Conservation (phyloP, 192 early-diverging fungal species). For the Gigaspora rosea region DNA sequence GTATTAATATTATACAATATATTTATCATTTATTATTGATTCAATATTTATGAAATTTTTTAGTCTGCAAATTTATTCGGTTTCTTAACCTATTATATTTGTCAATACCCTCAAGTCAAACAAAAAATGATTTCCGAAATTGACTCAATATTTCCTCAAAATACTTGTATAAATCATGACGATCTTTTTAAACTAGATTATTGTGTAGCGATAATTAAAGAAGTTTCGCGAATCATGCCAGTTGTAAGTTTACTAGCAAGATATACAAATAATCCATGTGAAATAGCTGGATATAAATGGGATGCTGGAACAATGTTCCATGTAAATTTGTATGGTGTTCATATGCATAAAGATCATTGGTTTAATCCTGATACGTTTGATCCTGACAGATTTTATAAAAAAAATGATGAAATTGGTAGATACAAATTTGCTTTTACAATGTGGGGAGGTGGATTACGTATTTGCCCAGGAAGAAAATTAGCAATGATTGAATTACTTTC, state of each 20-base stretch:
- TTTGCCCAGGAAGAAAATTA: slow-evolving; percentile 4
- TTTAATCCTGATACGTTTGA: background rate
- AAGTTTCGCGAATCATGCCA: background rate
- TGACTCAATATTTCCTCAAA: background rate
- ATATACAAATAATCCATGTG: background rate
- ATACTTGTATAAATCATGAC: background rate
- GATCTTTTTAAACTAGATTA: slow-evolving; percentile 10
- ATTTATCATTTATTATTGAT: no score
- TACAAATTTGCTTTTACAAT: background rate
- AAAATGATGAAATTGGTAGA: background rate
- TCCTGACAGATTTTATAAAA: background rate
- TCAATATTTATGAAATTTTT: no score
- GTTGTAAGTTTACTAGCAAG: no score
- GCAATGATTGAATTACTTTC: background rate
- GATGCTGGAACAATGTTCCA: background rate
- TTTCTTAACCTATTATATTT: slow-evolving; percentile 7
- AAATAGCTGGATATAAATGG: slow-evolving; percentile 9
- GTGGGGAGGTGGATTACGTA: background rate
- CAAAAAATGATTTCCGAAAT: background rate
- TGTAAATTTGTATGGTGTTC: background rate
- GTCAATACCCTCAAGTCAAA: background rate
- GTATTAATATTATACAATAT: no score
- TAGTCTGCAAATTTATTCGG: background rate
- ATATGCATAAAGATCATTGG: background rate
- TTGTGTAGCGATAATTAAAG: background rate